These are phyloP conservation scores for Patellaria atrata DNA, from an alignment of 495 filamentous ascomycete genomes.

Conservation along the genomic window DNA sequence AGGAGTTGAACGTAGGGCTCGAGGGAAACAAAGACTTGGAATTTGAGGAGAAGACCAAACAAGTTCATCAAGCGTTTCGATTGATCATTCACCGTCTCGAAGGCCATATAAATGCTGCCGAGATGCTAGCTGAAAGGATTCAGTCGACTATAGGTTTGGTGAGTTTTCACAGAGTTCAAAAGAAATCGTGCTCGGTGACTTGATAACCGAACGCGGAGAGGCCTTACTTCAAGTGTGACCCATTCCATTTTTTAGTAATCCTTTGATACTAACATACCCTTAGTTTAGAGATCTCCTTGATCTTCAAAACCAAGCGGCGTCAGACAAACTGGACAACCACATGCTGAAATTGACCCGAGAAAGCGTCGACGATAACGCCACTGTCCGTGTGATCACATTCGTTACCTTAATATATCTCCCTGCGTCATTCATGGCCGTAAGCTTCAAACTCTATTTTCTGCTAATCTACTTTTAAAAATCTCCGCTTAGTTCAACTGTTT, in stretches of 20 bases:
- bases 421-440: slow-evolving; percentile 11
- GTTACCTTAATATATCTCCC: slow-evolving; percentile 11
- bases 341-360: slow-evolving; percentile 9
- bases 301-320: slow-evolving; percentile 7
- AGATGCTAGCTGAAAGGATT: slow-evolving; percentile 6
- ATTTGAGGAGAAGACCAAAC: background rate
- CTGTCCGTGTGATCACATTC: slow-evolving; percentile 9
- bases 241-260: too few species aligned
- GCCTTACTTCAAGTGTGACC: too few species aligned
- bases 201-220: too few species aligned
- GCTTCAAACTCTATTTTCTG: background rate
- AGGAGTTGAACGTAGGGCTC: background rate
- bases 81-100: slow-evolving; percentile 3
- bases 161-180: background rate
- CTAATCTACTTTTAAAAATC: background rate
- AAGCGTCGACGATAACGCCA: slow-evolving; percentile 12
- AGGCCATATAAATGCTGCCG: slow-evolving; percentile 4
- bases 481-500: too few species aligned
- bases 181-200: too few species aligned
- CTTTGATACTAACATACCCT: background rate
- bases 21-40: background rate
- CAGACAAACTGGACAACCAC: slow-evolving; percentile 1
- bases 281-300: slow-evolving; percentile 9
- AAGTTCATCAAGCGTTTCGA: slow-evolving; percentile 1
- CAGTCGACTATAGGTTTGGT: slow-evolving; percentile 8